Evolutionary conservation across 1,139 yeast genomes (phyloP).

Genomic region (Sugiyamaella xylanicola): DNA sequence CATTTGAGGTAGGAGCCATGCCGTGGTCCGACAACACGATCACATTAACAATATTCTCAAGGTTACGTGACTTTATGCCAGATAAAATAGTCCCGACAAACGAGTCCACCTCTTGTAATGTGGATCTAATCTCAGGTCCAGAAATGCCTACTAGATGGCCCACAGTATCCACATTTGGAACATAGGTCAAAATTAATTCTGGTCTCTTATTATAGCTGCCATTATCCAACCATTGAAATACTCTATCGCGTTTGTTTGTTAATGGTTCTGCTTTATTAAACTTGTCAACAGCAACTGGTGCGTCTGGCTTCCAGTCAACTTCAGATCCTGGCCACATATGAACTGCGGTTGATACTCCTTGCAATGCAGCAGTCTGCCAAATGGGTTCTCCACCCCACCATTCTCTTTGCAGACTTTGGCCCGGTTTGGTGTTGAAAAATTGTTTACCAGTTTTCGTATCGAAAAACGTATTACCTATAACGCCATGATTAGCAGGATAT

Average conservation of each 20-base stretch:
- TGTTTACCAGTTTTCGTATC: conserved; percentile 59
- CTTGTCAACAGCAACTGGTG: conserved; percentile 57
- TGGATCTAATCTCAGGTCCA: conserved; percentile 58
- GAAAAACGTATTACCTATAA: conserved; percentile 79
- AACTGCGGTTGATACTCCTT: conserved; percentile 70
- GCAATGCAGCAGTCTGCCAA: conserved; percentile 75
- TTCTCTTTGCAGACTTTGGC: conserved; percentile 56
- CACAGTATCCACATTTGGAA: conserved; percentile 74
- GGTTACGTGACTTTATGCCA: conserved; percentile 56
- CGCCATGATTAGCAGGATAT: conserved; percentile 82
- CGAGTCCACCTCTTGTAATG: conserved; percentile 64
- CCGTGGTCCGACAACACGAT: conserved; percentile 89
- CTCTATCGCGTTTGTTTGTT: conserved; percentile 55
- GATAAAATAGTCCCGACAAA: conserved; percentile 55
- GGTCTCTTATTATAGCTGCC: conserved; percentile 55
- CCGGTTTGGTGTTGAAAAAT: conserved; percentile 66
- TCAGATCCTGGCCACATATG: conserved; percentile 98
- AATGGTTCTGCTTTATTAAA: conserved; percentile 68
- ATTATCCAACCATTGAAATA: conserved; percentile 68
- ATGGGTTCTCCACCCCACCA: conserved; percentile 94
- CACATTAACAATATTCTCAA: conserved; percentile 67
- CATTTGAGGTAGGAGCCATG: conserved; percentile 81
- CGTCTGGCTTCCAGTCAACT: conserved; percentile 51
- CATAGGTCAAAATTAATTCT: conserved; percentile 75
- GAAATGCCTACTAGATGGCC: conserved; percentile 74